Evolutionary conservation across 108 stramenopile genomes (phyloP).

Genomic region (Skeletonema tropicum): DNA sequence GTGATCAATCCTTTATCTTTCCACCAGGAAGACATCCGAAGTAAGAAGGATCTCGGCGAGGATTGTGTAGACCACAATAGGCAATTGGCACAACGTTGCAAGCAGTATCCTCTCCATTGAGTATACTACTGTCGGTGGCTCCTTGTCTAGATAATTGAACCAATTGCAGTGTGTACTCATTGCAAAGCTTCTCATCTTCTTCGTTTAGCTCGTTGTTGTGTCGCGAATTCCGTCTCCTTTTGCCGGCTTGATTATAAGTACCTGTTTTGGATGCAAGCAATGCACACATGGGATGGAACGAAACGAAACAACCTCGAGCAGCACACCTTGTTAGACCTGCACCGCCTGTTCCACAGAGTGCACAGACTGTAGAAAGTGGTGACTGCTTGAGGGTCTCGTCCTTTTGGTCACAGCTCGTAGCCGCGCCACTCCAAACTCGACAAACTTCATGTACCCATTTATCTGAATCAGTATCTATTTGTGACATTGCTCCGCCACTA

Average conservation of each 20-base stretch:
- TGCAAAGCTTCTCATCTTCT: conserved; percentile 54
- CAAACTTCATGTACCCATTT: conserved; percentile 76
- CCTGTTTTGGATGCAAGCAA: conserved; percentile 51
- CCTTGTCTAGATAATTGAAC: conserved; percentile 27
- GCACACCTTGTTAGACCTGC: conserved; percentile 64
- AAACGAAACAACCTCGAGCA: conserved; percentile 62
- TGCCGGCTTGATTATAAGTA: not conserved
- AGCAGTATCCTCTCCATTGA: not conserved
- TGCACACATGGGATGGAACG: conserved; percentile 86
- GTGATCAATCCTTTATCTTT: not conserved
- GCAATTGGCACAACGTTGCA: conserved; percentile 56
- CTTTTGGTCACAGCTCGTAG: conserved; percentile 11
- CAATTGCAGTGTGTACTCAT: conserved; percentile 59
- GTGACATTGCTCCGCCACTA: conserved; percentile 74
- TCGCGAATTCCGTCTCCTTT: conserved; percentile 32
- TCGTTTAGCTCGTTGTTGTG: conserved; percentile 24
- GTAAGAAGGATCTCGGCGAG: conserved; percentile 46
- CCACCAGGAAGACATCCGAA: conserved; percentile 69
- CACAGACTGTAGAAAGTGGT: conserved; percentile 43
- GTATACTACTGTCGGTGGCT: not conserved
- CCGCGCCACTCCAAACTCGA: conserved; percentile 57
- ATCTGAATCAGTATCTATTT: conserved; percentile 14
- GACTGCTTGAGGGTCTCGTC: conserved; percentile 16
- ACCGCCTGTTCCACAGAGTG: conserved; percentile 59
- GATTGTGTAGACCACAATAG: conserved; percentile 83